A percentile compares a stretch with the other conserved stretches of the same genome.
These are phyloP conservation scores for Mycena kentingensis DNA, from an alignment of 768 basidiomycete species.

Conservation along the genomic window DNA sequence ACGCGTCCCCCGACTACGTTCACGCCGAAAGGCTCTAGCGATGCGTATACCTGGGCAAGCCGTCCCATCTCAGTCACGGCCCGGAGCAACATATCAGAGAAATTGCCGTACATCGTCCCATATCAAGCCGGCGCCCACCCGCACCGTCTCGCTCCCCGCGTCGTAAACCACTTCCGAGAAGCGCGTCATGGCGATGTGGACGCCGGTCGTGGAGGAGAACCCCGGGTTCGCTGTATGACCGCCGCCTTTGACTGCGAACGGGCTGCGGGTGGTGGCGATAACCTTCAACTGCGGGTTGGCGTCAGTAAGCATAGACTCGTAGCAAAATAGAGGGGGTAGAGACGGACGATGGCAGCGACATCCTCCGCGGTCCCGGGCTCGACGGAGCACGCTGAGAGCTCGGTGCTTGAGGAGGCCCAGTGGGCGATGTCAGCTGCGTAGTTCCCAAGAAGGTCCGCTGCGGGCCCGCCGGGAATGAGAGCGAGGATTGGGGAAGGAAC, in stretches of 20 bases:
- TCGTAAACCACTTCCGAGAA: constrained; percentile 51
- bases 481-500: too few species aligned
- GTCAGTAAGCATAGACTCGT: too few species aligned
- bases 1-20: constrained; percentile 64
- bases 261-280: constrained; percentile 8
- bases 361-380: constrained; percentile 4
- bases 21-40: constrained; percentile 48
- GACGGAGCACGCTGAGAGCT: background rate
- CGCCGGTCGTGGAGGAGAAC: constrained; percentile 38
- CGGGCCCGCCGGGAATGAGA: too few species aligned
- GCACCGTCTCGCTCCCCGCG: constrained; percentile 38
- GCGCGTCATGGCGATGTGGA: constrained; percentile 57
- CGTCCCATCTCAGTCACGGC: background rate
- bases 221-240: constrained; percentile 16
- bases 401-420: constrained; percentile 1
- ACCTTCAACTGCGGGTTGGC: constrained; percentile 6
- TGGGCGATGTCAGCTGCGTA: constrained; percentile 1
- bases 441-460: too few species aligned
- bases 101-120: constrained; percentile 57
- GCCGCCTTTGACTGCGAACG: constrained; percentile 18
- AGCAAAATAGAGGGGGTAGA: too few species aligned
- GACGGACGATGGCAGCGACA: constrained; percentile 1
- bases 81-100: background rate
- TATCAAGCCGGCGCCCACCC: constrained; percentile 48
- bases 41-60: constrained; percentile 43